These are phyloP conservation scores for Discostella stelligeroides DNA, from an alignment of 108 stramenopile species.

Conservation along the genomic window DNA sequence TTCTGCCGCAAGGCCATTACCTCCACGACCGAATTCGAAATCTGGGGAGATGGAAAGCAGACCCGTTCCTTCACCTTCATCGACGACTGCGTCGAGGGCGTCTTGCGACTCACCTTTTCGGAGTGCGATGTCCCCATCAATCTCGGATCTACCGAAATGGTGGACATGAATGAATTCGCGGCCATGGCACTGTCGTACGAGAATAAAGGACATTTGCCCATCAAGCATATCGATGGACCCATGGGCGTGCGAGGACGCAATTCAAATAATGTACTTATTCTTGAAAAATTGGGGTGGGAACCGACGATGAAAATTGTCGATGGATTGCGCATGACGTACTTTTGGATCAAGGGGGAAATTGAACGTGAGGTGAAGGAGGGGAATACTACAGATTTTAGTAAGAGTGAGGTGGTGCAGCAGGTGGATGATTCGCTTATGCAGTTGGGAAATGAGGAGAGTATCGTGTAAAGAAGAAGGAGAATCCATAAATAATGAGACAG, in stretches of 20 bases:
- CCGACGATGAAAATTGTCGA: constrained; percentile 87
- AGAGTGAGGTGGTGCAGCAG: constrained; percentile 92
- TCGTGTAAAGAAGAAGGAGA: constrained; percentile 22
- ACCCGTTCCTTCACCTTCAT: constrained; percentile 98
- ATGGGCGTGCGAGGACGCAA: constrained; percentile 99
- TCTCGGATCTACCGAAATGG: constrained; percentile 97
- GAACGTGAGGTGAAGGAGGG: constrained; percentile 73
- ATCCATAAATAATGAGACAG: no score
- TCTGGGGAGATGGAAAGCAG: constrained; percentile 98
- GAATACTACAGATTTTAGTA: constrained; percentile 65
- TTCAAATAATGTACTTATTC: constrained; percentile 95
- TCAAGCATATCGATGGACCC: constrained; percentile 98
- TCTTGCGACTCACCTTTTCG: constrained; percentile 92
- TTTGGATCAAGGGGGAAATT: constrained; percentile 96
- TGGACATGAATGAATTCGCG: constrained; percentile 95
- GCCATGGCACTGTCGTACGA: constrained; percentile 92
- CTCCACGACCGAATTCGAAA: constrained; percentile 91
- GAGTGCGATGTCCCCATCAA: constrained; percentile 95
- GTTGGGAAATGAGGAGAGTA: constrained; percentile 75
- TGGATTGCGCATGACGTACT: constrained; percentile 92
- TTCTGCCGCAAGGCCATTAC: constrained; percentile 98
- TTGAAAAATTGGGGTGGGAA: constrained; percentile 95
- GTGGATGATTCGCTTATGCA: constrained; percentile 88
- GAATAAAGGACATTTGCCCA: constrained; percentile 84
- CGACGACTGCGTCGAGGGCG: constrained; percentile 98